A percentile compares a stretch with the other conserved stretches of the same genome.
phyloP scores from a whole-genome alignment of 1,139 yeast genomes.

The Pichia kudriavzevii region DNA sequence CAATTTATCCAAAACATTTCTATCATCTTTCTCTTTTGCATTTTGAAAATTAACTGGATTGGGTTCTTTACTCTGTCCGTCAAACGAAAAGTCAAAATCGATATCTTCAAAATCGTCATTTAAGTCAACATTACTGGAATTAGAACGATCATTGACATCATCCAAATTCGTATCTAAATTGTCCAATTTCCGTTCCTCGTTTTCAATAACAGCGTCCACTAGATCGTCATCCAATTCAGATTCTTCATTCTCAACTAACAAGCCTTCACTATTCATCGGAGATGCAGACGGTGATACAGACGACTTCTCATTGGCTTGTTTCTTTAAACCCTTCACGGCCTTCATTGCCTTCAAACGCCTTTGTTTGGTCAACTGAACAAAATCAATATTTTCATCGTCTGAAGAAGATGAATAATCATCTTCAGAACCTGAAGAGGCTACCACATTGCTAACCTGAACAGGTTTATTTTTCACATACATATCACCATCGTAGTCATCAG shows the following conservation, averaged over 20 bases:
- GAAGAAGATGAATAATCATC: conserved; percentile 42
- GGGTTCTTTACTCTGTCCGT: conserved; percentile 29
- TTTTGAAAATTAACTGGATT: conserved; percentile 16
- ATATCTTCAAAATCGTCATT: conserved; percentile 31
- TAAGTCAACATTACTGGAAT: conserved; percentile 10
- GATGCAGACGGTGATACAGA: conserved; percentile 10
- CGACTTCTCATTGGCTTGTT: conserved; percentile 19
- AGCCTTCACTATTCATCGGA: conserved; percentile 8
- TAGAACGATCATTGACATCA: conserved; percentile 8
- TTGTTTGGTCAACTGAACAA: conserved; percentile 61
- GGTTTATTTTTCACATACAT: conserved; percentile 4
- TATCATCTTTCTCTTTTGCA: conserved; percentile 19
- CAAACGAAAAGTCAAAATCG: conserved; percentile 53
- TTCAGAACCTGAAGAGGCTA: conserved; percentile 26
- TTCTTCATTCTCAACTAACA: conserved; percentile 15
- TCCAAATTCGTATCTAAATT: conserved; percentile 1
- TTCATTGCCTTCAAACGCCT: conserved; percentile 49
- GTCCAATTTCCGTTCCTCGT: conserved; percentile 23
- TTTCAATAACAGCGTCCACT: conserved; percentile 25
- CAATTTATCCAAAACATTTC: conserved; percentile 25
- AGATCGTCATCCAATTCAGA: conserved; percentile 26
- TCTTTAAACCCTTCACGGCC: conserved; percentile 41
- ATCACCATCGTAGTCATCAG: conserved; percentile 15
- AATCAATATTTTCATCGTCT: conserved; percentile 65
- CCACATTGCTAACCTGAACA: conserved; percentile 1